Evolutionary conservation across 2,329 filamentous ascomycete species (phyloP).

Genomic region (Orbilia brochopaga): DNA sequence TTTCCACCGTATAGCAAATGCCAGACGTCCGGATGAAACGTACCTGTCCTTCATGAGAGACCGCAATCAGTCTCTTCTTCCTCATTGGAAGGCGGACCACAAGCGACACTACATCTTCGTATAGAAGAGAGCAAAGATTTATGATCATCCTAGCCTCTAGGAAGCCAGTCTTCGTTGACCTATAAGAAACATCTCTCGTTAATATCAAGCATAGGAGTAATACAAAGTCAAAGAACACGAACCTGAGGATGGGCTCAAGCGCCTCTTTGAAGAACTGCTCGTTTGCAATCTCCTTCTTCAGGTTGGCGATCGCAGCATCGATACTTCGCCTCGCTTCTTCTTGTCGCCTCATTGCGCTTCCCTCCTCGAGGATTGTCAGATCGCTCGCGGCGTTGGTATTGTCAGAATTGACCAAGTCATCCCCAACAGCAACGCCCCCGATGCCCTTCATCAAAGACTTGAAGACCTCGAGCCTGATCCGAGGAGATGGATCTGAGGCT

Average conservation of each 20-base stretch:
- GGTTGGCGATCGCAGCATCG: constrained; percentile 60
- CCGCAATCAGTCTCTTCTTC: constrained; percentile 61
- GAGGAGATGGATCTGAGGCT: constrained; percentile 70
- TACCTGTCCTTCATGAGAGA: constrained; percentile 58
- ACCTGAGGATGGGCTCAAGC: constrained; percentile 62
- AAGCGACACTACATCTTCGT: constrained; percentile 62
- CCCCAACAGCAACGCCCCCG: constrained; percentile 69
- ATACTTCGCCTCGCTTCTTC: constrained; percentile 63
- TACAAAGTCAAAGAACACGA: constrained; percentile 15
- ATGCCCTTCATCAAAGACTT: constrained; percentile 67
- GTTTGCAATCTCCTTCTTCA: constrained; percentile 62
- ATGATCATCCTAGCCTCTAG: constrained; percentile 63
- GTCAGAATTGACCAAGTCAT: constrained; percentile 57
- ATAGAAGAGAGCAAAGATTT: constrained; percentile 63
- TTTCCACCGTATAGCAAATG: neutral
- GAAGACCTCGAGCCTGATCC: constrained; percentile 67
- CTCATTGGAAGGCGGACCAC: constrained; percentile 58
- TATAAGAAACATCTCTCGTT: constrained; percentile 24
- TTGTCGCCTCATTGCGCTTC: constrained; percentile 60
- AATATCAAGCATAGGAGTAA: neutral
- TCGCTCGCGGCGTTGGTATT: constrained; percentile 58
- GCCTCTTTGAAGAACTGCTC: constrained; percentile 61
- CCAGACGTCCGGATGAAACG: constrained; percentile 27
- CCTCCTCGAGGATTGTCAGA: constrained; percentile 61
- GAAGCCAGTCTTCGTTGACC: constrained; percentile 61